A percentile compares a stretch with the other conserved stretches of the same genome.
Evolutionary conservation across 2,329 filamentous ascomycete species (phyloP).

Genomic region (Thyridium curvatum): DNA sequence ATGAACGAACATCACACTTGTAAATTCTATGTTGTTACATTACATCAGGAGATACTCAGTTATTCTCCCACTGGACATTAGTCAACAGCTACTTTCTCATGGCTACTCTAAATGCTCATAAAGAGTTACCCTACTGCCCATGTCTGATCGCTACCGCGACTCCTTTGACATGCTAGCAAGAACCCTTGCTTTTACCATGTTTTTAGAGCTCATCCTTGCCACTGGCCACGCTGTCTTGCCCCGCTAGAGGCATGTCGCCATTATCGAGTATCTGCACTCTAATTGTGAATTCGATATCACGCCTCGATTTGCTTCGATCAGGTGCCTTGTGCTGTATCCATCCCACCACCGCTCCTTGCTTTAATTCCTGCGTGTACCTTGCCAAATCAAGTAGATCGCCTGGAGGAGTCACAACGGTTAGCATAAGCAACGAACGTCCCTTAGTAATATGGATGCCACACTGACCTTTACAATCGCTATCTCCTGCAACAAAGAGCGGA

Average conservation of each 20-base stretch:
- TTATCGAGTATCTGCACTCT: constrained; percentile 9
- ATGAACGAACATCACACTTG: too few relatives aligned
- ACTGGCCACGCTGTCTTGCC: neutral
- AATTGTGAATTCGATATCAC: constrained; percentile 9
- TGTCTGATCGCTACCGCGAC: too few relatives aligned
- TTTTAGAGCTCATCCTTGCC: constrained; percentile 4
- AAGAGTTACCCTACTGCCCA: too few relatives aligned
- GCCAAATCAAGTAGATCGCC: constrained; percentile 18
- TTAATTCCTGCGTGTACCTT: constrained; percentile 18
- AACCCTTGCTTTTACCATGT: too few relatives aligned
- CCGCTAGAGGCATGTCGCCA: neutral
- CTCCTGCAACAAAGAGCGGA: constrained; percentile 41
- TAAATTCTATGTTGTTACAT: too few relatives aligned
- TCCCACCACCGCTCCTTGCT: constrained; percentile 17
- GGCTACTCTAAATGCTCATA: too few relatives aligned
- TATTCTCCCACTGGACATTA: too few relatives aligned
- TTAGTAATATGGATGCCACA: constrained; percentile 1
- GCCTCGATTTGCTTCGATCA: constrained; percentile 1
- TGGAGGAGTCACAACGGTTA: constrained; percentile 2
- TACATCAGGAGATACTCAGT: too few relatives aligned
- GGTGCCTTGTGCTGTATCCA: constrained; percentile 14
- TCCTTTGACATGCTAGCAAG: too few relatives aligned
- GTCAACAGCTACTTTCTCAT: too few relatives aligned
- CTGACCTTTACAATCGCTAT: constrained; percentile 35
- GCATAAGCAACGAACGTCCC: neutral